phyloP scores from a whole-genome alignment of 1,284 basidiomycete genomes.

The Ganoderma resinaceum region DNA sequence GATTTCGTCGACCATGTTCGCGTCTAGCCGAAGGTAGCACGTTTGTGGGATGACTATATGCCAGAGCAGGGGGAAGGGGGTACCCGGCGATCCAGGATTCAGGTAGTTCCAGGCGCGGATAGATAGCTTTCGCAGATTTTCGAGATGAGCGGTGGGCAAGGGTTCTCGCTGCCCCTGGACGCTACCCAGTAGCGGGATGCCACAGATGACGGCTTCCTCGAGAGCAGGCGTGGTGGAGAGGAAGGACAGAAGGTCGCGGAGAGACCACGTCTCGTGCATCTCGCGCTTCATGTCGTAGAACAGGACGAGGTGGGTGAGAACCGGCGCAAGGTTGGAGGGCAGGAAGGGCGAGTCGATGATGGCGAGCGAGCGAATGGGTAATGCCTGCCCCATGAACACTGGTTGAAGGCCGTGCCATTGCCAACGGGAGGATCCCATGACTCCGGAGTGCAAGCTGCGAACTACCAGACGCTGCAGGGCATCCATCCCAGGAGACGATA shows the following conservation, averaged over 20 bases:
- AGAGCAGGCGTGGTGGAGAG: neutral
- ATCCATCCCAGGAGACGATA: neutral
- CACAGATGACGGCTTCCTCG: constrained; percentile 1
- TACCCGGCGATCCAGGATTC: neutral
- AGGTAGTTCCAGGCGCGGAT: neutral
- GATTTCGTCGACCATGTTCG: neutral
- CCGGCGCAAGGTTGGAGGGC: neutral
- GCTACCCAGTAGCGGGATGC: neutral
- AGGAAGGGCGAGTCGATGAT: constrained; percentile 4
- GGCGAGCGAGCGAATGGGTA: neutral
- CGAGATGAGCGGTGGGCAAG: neutral
- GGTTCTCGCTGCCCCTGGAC: neutral
- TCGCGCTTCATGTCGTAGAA: constrained; percentile 6
- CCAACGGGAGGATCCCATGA: neutral
- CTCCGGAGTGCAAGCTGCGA: neutral
- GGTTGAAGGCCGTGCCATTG: constrained; percentile 4
- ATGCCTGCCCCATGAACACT: neutral
- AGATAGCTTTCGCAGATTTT: neutral
- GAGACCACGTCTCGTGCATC: neutral
- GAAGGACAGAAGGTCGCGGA: neutral
- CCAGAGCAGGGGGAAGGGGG: neutral
- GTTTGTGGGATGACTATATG: neutral
- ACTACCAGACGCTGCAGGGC: neutral
- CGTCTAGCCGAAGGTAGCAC: neutral
- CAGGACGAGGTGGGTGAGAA: constrained; percentile 1